Evolutionary conservation across 202 grass and related monocot genomes (phyloP).

Genomic region (Schoenoplectus tabernaemontani): DNA sequence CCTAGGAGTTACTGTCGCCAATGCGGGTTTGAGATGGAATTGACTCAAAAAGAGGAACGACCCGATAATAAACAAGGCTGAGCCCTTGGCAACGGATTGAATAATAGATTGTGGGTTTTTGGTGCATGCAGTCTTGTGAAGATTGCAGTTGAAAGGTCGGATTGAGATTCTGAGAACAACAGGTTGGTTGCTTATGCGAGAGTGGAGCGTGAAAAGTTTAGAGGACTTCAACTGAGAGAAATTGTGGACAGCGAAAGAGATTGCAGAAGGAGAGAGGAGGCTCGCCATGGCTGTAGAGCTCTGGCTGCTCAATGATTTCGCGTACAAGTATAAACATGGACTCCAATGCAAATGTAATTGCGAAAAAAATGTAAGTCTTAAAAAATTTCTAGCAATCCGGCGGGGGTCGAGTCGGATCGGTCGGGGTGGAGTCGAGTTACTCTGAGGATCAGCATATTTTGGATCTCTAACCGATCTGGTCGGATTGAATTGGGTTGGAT

Average conservation of each 20-base stretch:
- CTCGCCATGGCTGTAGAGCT: conserved; percentile 34
- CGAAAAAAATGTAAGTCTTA: not conserved
- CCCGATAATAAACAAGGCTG: conserved; percentile 35
- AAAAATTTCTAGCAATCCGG: too few species aligned
- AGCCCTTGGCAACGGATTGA: conserved; percentile 20
- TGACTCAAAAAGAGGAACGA: conserved; percentile 52
- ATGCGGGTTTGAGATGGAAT: conserved; percentile 31
- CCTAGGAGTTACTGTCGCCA: conserved; percentile 34
- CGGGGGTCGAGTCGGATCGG: too few species aligned
- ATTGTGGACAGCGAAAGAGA: conserved; percentile 13
- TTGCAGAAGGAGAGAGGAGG: conserved; percentile 18
- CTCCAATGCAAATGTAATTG: not conserved
- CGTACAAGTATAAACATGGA: not conserved
- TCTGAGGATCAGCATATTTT: too few species aligned
- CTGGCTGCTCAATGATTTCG: not conserved
- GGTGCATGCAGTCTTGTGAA: conserved; percentile 16
- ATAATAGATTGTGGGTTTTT: conserved; percentile 22
- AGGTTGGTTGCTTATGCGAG: not conserved
- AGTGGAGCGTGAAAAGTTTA: not conserved
- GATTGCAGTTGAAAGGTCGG: conserved; percentile 3
- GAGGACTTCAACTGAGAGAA: not conserved
- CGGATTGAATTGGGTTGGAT: too few species aligned
- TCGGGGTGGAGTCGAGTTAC: too few species aligned
- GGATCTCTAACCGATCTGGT: too few species aligned
- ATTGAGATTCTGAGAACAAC: conserved; percentile 6